A percentile compares a stretch with the other conserved stretches of the same genome.
These are phyloP conservation scores for Stagonosporopsis vannaccii DNA, from an alignment of 2,329 filamentous ascomycete genomes.

Conservation along the genomic window DNA sequence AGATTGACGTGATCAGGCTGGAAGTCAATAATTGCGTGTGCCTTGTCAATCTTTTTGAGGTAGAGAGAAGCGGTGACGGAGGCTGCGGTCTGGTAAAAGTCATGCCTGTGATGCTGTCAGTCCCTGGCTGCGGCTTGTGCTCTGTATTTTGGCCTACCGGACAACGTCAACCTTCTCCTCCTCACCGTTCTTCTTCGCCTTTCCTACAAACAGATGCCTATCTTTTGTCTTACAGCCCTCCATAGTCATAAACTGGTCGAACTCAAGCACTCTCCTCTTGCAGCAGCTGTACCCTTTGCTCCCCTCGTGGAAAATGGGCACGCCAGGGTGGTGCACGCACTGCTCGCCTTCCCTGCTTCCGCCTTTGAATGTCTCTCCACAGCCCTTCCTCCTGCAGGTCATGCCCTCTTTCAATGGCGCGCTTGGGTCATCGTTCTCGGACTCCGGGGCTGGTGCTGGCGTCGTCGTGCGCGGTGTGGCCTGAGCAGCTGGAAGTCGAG, in stretches of 20 bases:
- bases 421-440: conserved; percentile 84
- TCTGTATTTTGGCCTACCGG: conserved; percentile 58
- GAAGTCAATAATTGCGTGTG: conserved; percentile 76
- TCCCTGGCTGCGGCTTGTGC: not conserved
- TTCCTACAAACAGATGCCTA: conserved; percentile 84
- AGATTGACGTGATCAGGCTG: conserved; percentile 68
- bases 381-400: conserved; percentile 79
- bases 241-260: conserved; percentile 97
- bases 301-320: conserved; percentile 94
- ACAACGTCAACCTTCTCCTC: conserved; percentile 83
- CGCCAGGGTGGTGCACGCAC: conserved; percentile 88
- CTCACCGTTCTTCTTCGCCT: conserved; percentile 70
- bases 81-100: conserved; percentile 92
- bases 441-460: conserved; percentile 54
- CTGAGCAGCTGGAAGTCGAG: conserved; percentile 43
- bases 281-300: conserved; percentile 98
- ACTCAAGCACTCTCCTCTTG: conserved; percentile 92
- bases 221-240: conserved; percentile 85
- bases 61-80: conserved; percentile 91
- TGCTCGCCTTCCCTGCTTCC: conserved; percentile 68
- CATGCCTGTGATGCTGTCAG: conserved; percentile 62
- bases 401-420: conserved; percentile 76
- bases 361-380: conserved; percentile 69
- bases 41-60: conserved; percentile 95
- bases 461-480: conserved; percentile 34